These are phyloP conservation scores for Pseudozyma hubeiensis DNA, from an alignment of 1,284 basidiomycete genomes.

Conservation along the genomic window DNA sequence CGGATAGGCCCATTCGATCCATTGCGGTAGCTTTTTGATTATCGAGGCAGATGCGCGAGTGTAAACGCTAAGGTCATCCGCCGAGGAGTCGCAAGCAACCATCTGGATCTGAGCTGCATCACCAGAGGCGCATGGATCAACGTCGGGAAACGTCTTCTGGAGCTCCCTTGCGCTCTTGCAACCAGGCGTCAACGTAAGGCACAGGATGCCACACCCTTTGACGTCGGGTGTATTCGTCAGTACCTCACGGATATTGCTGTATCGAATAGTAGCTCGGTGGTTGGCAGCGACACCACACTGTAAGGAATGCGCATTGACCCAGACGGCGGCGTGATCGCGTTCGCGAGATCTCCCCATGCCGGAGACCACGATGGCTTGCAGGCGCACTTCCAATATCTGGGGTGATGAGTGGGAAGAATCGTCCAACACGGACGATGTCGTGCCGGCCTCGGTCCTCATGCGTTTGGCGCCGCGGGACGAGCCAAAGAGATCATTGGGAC, in stretches of 20 bases:
- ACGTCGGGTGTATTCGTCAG: slow-evolving; percentile 8
- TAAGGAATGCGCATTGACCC: slow-evolving; percentile 1
- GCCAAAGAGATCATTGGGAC: not conserved
- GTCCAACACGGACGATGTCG: not conserved
- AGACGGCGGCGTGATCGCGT: not conserved
- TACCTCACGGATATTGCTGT: slow-evolving; percentile 18
- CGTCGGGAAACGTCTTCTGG: slow-evolving; percentile 13
- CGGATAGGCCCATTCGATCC: not conserved
- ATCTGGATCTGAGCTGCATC: slow-evolving; percentile 22
- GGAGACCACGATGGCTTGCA: slow-evolving; percentile 23
- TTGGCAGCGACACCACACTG: not conserved
- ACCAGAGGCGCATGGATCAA: slow-evolving; percentile 27
- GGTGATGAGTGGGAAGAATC: not conserved
- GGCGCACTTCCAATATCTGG: slow-evolving; percentile 1
- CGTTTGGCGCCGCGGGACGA: slow-evolving; percentile 7
- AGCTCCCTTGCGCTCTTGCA: slow-evolving; percentile 11
- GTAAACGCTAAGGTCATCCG: slow-evolving; percentile 1
- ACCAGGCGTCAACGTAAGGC: slow-evolving; percentile 8
- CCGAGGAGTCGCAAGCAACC: slow-evolving; percentile 9
- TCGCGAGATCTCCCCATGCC: slow-evolving; percentile 28
- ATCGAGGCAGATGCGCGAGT: slow-evolving; percentile 1
- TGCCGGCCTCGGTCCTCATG: slow-evolving; percentile 10
- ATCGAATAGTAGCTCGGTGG: slow-evolving; percentile 9
- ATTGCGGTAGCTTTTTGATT: not conserved
- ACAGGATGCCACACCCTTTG: slow-evolving; percentile 2